Evolutionary conservation across 2,329 filamentous ascomycete species (phyloP), one percentile per base, ranked within the genome.

Genomic region (Sporothrix curviconia): DNA sequence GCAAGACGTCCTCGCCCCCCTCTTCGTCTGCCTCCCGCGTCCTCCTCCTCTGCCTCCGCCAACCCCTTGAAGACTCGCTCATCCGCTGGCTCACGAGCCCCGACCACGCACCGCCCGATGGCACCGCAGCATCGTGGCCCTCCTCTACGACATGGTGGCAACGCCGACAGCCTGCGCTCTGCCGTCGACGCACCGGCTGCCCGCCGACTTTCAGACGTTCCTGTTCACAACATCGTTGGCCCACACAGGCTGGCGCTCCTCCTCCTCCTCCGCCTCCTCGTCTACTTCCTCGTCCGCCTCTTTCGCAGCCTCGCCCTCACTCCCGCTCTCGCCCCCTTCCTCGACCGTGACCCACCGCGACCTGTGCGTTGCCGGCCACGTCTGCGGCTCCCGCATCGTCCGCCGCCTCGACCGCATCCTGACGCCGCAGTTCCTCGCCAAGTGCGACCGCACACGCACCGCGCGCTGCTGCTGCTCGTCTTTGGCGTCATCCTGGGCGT

Each of bases 371-470:
- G 63, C 62, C 6, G 64, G 64, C 15, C 67, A 68, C 19, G 44
- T 66, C 9, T 65, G 64, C 12, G 66, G 67, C 8, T 67, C 60
- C 34, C 60, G 65, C n/a, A 60, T 69, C 22, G 49, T 70, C 24
- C 63, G 64, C 25, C 63, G 64, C 3, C 66, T 70, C n/a, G 68
- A 69, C 44, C 64, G 64, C 46, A 59, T 67, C 24, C 60, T 70
- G 25, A 68, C 68, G 14, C 64, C 68, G 3, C 67, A 70, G 58
- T 66, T 65, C n/a, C 61, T 68, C 3, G 49, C 64, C 46, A 59
- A 57, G 37, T 62, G 58, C 56, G 60, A 59, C 59, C 57, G 56
- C 12, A 62, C 6, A 62, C 64, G 1, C 65, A 65, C 47, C 67
- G 66, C 37, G 61, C 68, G 1, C 59, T 69, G 19, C 65, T 70